Base-by-base conservation (phyloP, 1,284 basidiomycete species). In the Ceratobasidium sp. region DNA sequence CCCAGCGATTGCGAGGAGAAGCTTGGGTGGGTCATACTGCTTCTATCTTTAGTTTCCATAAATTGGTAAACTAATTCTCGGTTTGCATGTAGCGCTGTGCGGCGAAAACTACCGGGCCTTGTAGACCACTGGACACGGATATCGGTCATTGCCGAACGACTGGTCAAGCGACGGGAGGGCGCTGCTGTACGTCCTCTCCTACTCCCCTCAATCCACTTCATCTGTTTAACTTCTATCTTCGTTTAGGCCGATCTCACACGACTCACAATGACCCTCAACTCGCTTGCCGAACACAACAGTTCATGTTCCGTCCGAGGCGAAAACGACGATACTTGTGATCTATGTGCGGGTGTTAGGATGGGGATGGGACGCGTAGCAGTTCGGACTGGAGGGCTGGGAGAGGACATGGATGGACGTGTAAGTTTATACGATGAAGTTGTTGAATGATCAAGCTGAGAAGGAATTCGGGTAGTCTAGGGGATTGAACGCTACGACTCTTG, bases 101-200 rank as follows among this genome's bases (percentile, higher is more conserved):
- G 94, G 42, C 88, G 88, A 61, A 93, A 92, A 83, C 86, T 98
- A 28, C 90, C 88, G 60, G 87, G 90, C 4, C 86, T 97, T 61
- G 93, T 98, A 77, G 95, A 97, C 80, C 92, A 96, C 83, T 96
- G 95, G 93, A 95, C 96, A 83, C 91, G 94, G 82, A 93, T 98
- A 83, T 94, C 93, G 83, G 87, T 94, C 73, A 89, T 96, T 58
- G 90, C 93, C 9, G 96, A 98, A 86, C 91, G 95, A 80, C 90
- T 95, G 81, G 90, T 96, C 73, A 94, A 93, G 86, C 91, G 96
- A 86, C 90, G 94, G 83, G 94, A 96, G 88, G 92, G 93, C 86
- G 92, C 93, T 87, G 92, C 93, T 89, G 93, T 95, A 93, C 90
- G 88, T 84, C 84, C 87, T 84, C 89, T 82, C 79, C 80, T 83